A percentile compares a stretch with the other conserved stretches of the same genome.
phyloP scores from a whole-genome alignment of 371 early-diverging fungal species.

The Apophysomyces trapeziformis region DNA sequence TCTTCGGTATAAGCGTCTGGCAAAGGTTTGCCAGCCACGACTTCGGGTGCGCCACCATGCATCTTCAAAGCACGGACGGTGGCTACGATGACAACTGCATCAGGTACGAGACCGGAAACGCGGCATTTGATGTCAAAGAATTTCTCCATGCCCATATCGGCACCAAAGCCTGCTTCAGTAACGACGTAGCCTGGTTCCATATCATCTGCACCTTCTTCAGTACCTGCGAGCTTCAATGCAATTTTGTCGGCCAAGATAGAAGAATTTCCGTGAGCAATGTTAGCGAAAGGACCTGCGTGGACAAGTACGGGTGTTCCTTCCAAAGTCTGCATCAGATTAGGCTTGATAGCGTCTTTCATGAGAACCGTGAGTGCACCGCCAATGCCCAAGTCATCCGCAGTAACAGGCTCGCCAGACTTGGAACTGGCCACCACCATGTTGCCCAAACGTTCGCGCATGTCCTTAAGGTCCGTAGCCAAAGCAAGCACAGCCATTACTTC shows the following conservation, averaged over 20 bases:
- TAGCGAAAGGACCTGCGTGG: conserved; percentile 98
- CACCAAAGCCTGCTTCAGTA: conserved; percentile 98
- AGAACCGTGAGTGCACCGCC: conserved; percentile 95
- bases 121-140: conserved; percentile 99
- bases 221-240: conserved; percentile 91
- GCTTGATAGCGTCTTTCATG: conserved; percentile 98
- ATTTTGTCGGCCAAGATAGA: conserved; percentile 93
- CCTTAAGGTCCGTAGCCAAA: conserved; percentile 82
- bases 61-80: conserved; percentile 95
- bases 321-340: conserved; percentile 97
- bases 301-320: conserved; percentile 98
- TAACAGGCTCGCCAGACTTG: conserved; percentile 83
- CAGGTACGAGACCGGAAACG: conserved; percentile 83
- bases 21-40: conserved; percentile 89
- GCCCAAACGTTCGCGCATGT: conserved; percentile 93
- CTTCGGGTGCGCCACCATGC: conserved; percentile 98
- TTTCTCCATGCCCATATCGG: conserved; percentile 99
- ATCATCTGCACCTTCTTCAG: conserved; percentile 51
- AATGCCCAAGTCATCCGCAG: conserved; percentile 94
- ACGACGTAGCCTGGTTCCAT: conserved; percentile 88
- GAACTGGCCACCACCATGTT: conserved; percentile 92
- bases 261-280: conserved; percentile 97
- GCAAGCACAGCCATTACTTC: conserved; percentile 98
- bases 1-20: conserved; percentile 87
- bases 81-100: conserved; percentile 95